These are phyloP conservation scores for Termitomyces sp. DNA, from an alignment of 768 basidiomycete species.

Conservation along the genomic window DNA sequence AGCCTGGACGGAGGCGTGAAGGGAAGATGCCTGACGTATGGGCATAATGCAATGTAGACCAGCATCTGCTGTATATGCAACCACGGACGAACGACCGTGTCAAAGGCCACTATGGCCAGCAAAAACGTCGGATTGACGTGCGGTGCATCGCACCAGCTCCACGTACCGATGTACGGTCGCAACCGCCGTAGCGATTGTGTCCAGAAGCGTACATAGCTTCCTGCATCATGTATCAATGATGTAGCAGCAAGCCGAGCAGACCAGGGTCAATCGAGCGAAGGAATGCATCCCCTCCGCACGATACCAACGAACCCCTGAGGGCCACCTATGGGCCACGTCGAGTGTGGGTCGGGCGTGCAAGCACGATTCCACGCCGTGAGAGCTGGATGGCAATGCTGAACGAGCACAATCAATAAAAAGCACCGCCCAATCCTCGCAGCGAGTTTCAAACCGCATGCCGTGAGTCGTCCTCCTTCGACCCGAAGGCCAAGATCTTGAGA, in stretches of 20 bases:
- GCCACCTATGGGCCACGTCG: neutral
- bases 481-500: slow-evolving; percentile 14
- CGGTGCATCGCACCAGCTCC: neutral
- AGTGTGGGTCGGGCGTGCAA: slow-evolving; percentile 8
- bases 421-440: slow-evolving; percentile 24
- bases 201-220: neutral
- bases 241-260: neutral
- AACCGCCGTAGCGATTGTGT: neutral
- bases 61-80: neutral
- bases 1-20: neutral
- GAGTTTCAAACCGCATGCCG: slow-evolving; percentile 15
- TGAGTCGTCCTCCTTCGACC: slow-evolving; percentile 7
- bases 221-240: neutral
- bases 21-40: neutral
- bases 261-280: neutral
- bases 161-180: neutral
- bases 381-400: slow-evolving; percentile 4
- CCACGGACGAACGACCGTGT: too few relatives aligned
- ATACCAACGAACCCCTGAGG: neutral
- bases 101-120: neutral
- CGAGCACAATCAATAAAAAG: neutral
- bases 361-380: slow-evolving; percentile 13
- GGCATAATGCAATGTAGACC: neutral
- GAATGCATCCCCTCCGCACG: neutral
- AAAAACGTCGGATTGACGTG: neutral